Conservation (phyloP, 2,329 filamentous ascomycete genomes). For the Arthroderma sp. region DNA sequence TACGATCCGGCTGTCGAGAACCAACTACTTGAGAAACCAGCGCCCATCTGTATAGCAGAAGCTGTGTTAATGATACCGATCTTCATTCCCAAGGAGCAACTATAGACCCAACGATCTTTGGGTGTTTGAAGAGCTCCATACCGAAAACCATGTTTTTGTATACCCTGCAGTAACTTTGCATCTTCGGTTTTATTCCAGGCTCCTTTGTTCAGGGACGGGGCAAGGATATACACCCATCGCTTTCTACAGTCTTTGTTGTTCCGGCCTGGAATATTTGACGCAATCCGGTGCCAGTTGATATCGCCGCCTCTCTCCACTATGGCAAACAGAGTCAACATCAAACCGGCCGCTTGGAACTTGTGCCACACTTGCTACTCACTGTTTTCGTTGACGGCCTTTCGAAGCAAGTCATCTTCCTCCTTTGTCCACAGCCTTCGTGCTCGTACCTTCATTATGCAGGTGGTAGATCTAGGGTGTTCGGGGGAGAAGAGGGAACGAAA, state of each 20-base stretch:
- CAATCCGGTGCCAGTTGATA: conserved; percentile 5
- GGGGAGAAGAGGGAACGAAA: no score
- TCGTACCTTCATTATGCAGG: conserved; percentile 2
- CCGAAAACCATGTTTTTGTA: conserved; percentile 4
- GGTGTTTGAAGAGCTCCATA: not conserved
- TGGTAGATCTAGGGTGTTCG: no score
- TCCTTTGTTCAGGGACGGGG: conserved; percentile 2
- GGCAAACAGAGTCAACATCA: not conserved
- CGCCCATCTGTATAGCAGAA: not conserved
- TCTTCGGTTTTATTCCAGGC: conserved; percentile 4
- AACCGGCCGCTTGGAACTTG: not conserved
- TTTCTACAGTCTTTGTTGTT: conserved; percentile 4
- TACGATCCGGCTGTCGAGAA: conserved; percentile 4
- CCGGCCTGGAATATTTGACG: conserved; percentile 3
- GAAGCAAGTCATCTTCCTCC: conserved; percentile 1
- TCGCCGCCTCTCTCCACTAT: conserved; percentile 2
- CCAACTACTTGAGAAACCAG: conserved; percentile 4
- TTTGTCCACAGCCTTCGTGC: conserved; percentile 4
- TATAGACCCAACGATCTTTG: no score
- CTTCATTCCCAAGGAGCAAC: not conserved
- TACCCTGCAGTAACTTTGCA: conserved; percentile 3
- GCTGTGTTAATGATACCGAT: not conserved
- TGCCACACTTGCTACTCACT: not conserved
- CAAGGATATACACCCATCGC: conserved; percentile 5
- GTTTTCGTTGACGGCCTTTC: conserved; percentile 3